Evolutionary conservation across 176 grass and related monocot genomes (phyloP), one percentile per base, ranked within the genome.

Genomic region (Dactylis glomerata): DNA sequence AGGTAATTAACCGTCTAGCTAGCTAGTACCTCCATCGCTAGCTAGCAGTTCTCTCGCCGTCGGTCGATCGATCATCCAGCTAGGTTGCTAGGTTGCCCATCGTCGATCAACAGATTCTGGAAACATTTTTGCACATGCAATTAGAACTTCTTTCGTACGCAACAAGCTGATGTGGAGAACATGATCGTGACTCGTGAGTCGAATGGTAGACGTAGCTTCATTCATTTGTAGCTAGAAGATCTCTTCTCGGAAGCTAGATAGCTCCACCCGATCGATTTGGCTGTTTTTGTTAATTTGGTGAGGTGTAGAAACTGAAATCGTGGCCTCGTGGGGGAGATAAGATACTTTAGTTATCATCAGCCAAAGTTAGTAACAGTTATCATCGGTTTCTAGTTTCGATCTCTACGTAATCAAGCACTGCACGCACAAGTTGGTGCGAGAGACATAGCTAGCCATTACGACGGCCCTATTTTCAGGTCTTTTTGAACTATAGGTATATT

Each of bases 1-100:
- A 90, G 90, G 94, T 97, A 68, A 15, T 15, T 19, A 6, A 6
- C 40, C n/a, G n/a, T n/a, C n/a, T 10, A 38, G 5, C 37, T 38
- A 38, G 40, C 40, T 9, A 6, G 40, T n/a, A n/a, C n/a, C n/a
- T n/a, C n/a, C n/a, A n/a, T n/a, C n/a, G n/a, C n/a, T n/a, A n/a
- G n/a, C n/a, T n/a, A n/a, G n/a, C n/a, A n/a, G n/a, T n/a, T n/a
- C n/a, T n/a, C 40, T 41, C 40, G 8, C 40, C 40, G 34, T 36
- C 34, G 3, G 34, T 36, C 15, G 16, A 38, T 67, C 20, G 20
- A 23, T 41, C 37, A 22, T 5, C 52, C 20, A 22, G 56, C 56
- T 59, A 56, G 20, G 20, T 56, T 27, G 57, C 22, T 56, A 11
- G 0, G 10, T 12, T 56, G 20, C 23, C 22, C 52, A 56, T 56